Percentiles rank a stretch among this genome's conserved stretches.
Evolutionary conservation across 371 early-diverging fungal genomes (phyloP).

Genomic region (Umbelopsis sp.): DNA sequence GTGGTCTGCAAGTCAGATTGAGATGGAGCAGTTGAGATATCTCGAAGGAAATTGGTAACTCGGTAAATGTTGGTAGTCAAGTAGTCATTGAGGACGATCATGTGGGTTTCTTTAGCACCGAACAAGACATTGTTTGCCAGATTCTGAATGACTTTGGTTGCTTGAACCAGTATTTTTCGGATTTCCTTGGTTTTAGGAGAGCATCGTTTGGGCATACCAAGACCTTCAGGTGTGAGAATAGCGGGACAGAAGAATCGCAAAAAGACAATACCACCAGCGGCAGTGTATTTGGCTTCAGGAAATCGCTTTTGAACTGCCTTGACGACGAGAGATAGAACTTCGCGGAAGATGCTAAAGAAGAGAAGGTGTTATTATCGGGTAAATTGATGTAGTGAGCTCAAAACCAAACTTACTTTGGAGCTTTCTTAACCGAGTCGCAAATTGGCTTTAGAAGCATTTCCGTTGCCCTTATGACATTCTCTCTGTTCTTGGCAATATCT

Average conservation of each 20-base stretch:
- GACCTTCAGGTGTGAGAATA: constrained; percentile 81
- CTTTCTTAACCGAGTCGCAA: constrained; percentile 63
- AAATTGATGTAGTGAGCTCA: background rate
- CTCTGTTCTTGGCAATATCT: constrained; percentile 62
- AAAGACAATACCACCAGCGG: constrained; percentile 92
- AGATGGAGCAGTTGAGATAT: constrained; percentile 45
- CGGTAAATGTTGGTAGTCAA: constrained; percentile 69
- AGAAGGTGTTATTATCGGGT: background rate
- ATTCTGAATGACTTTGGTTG: constrained; percentile 95
- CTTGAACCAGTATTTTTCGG: constrained; percentile 81
- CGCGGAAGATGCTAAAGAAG: constrained; percentile 57
- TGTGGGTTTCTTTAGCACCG: constrained; percentile 87
- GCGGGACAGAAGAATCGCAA: constrained; percentile 92
- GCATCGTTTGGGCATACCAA: constrained; percentile 48
- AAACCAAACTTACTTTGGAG: constrained; percentile 55
- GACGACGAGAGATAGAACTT: constrained; percentile 74
- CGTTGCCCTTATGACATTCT: constrained; percentile 76
- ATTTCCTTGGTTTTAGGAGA: constrained; percentile 60
- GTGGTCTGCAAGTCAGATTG: background rate
- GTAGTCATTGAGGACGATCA: constrained; percentile 85
- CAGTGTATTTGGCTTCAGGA: constrained; percentile 78
- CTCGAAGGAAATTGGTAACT: constrained; percentile 59
- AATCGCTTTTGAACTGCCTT: constrained; percentile 76
- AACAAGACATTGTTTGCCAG: constrained; percentile 94
- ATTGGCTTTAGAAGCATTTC: constrained; percentile 79